A percentile compares a stretch with the other conserved stretches of the same genome.
phyloP scores from a whole-genome alignment of 2,329 filamentous ascomycete genomes.

The Cercospora beticola region DNA sequence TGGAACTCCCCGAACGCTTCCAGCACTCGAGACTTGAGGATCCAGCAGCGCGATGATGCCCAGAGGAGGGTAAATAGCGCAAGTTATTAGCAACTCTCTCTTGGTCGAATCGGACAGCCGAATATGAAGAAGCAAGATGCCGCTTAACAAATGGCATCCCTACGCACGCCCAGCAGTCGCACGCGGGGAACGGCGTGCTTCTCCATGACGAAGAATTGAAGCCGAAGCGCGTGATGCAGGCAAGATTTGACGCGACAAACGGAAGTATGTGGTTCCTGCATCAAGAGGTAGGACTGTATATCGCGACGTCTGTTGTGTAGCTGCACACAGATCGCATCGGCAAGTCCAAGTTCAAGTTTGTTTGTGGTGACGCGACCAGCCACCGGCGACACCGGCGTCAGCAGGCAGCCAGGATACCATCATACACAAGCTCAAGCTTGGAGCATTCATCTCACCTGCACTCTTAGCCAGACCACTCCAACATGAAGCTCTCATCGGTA shows the following conservation, averaged over 20 bases:
- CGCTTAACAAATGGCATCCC: neutral
- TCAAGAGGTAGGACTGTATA: neutral
- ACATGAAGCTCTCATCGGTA: conserved; percentile 29
- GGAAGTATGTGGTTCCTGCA: neutral
- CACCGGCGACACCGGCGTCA: conserved; percentile 8
- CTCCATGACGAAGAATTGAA: neutral
- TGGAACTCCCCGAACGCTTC: neutral
- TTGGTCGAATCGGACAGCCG: neutral
- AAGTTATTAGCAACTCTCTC: neutral
- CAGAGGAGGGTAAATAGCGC: neutral
- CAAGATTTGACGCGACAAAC: neutral
- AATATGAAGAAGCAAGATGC: neutral
- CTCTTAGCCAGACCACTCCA: neutral
- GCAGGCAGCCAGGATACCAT: neutral
- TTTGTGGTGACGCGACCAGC: neutral
- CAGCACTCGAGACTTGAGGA: neutral
- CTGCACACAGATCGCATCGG: neutral
- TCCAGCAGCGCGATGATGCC: neutral
- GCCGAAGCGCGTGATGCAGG: neutral
- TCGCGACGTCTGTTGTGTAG: neutral
- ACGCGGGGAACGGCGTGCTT: neutral
- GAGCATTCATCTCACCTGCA: neutral
- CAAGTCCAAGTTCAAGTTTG: neutral
- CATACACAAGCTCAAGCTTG: neutral
- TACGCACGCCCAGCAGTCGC: neutral